phyloP scores from a whole-genome alignment of 73 alveolate genomes.

The Symbiodinium pilosum region DNA sequence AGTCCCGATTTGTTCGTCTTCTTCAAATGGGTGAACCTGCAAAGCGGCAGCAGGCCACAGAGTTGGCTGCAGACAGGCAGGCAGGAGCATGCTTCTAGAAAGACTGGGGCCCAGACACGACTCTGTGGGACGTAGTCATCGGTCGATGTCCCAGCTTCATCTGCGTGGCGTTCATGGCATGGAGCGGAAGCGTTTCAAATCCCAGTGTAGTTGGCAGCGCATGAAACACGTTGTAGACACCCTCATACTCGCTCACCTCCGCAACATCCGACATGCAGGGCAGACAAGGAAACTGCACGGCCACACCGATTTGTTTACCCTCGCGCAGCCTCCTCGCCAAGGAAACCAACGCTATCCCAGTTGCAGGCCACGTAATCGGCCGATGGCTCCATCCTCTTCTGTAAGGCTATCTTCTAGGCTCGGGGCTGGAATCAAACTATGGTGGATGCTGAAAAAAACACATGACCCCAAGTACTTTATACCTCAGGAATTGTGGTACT shows the following conservation, averaged over 20 bases:
- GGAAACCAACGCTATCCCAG: no score
- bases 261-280: not conserved
- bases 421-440: no score
- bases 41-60: not conserved
- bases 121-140: slow-evolving; percentile 16
- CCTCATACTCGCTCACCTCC: not conserved
- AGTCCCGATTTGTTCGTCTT: not conserved
- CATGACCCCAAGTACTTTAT: no score
- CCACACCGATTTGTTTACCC: no score
- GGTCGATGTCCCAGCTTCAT: not conserved
- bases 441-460: no score
- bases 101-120: not conserved
- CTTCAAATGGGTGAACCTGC: slow-evolving; percentile 21
- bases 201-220: not conserved
- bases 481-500: no score
- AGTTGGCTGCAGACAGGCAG: not conserved
- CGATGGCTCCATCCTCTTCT: no score
- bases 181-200: not conserved
- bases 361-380: no score
- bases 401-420: no score
- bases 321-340: no score
- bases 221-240: not conserved
- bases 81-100: not conserved
- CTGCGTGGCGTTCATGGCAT: slow-evolving; percentile 10
- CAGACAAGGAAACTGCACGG: no score